Conservation (phyloP, 2,329 filamentous ascomycete genomes). For the Cadophora malorum region DNA sequence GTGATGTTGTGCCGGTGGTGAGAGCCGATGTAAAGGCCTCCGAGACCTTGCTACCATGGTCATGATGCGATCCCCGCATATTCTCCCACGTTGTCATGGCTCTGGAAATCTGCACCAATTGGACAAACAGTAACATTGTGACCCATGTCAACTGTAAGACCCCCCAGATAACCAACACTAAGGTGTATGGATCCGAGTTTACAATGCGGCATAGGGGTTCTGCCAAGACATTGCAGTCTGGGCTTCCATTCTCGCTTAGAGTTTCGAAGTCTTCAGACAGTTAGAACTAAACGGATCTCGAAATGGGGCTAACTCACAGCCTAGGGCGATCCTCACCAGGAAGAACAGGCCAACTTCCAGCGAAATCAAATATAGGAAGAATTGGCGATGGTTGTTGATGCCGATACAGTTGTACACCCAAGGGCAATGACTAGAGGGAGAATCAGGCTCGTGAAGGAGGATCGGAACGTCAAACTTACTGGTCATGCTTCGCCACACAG, state of each 20-base stretch:
- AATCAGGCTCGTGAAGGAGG: conserved; percentile 37
- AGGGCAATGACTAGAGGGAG: conserved; percentile 77
- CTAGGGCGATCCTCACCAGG: conserved; percentile 74
- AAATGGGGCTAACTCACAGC: conserved; percentile 61
- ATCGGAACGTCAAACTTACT: conserved; percentile 62
- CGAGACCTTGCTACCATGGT: conserved; percentile 56
- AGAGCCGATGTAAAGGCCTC: conserved; percentile 75
- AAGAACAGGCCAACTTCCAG: conserved; percentile 77
- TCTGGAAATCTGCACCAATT: conserved; percentile 88
- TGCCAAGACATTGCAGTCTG: conserved; percentile 77
- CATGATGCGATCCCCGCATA: conserved; percentile 80
- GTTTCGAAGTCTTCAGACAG: conserved; percentile 63
- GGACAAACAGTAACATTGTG: conserved; percentile 94
- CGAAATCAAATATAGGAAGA: conserved; percentile 85
- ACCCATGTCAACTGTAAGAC: conserved; percentile 91
- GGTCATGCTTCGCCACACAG: conserved; percentile 95
- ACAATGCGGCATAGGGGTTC: conserved; percentile 75
- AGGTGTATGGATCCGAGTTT: conserved; percentile 82
- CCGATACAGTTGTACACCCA: conserved; percentile 98
- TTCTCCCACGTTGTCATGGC: conserved; percentile 97
- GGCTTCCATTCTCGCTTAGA: conserved; percentile 58
- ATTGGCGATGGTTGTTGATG: conserved; percentile 94
- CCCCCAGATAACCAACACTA: conserved; percentile 80
- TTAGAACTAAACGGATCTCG: conserved; percentile 40
- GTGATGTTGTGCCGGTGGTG: conserved; percentile 69